A percentile compares a stretch with the other conserved stretches of the same genome.
Conservation (phyloP, 2,329 filamentous ascomycete genomes). For the Penicillium sp. region DNA sequence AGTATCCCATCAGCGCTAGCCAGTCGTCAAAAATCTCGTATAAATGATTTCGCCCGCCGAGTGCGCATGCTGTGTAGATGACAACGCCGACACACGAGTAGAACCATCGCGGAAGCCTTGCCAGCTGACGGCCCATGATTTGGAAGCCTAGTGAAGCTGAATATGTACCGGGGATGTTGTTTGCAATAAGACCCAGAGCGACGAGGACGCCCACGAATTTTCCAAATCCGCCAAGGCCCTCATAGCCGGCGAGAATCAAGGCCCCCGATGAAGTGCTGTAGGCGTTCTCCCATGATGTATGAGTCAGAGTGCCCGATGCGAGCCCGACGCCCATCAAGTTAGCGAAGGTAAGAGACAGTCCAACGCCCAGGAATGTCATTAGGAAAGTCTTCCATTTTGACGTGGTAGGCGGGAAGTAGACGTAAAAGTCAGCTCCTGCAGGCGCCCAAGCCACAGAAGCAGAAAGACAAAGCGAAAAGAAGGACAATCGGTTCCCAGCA, state of each 20-base stretch:
- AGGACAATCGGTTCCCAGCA: constrained; percentile 35
- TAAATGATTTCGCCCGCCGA: constrained; percentile 45
- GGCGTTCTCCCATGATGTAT: constrained; percentile 34
- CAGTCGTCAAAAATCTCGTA: constrained; percentile 49
- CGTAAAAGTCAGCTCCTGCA: constrained; percentile 42
- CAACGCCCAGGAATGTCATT: constrained; percentile 39
- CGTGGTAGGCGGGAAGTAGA: constrained; percentile 41
- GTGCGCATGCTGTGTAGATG: constrained; percentile 45
- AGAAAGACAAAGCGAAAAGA: constrained; percentile 38
- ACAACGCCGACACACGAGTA: constrained; percentile 45
- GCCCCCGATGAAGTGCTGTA: constrained; percentile 38
- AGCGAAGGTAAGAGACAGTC: constrained; percentile 35
- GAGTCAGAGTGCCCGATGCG: constrained; percentile 38
- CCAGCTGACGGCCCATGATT: constrained; percentile 38
- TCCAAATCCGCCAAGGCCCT: constrained; percentile 42
- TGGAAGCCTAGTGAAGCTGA: constrained; percentile 46
- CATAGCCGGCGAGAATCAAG: constrained; percentile 40
- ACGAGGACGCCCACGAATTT: constrained; percentile 45
- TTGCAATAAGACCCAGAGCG: constrained; percentile 46
- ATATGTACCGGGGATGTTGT: constrained; percentile 46
- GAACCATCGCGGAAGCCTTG: constrained; percentile 45
- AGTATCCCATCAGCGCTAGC: constrained; percentile 50
- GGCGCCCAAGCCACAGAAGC: constrained; percentile 33
- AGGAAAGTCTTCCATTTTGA: constrained; percentile 35
- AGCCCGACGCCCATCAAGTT: constrained; percentile 44